These are phyloP conservation scores for Calonectria henricotiae DNA, from an alignment of 2,329 filamentous ascomycete genomes.

Conservation along the genomic window DNA sequence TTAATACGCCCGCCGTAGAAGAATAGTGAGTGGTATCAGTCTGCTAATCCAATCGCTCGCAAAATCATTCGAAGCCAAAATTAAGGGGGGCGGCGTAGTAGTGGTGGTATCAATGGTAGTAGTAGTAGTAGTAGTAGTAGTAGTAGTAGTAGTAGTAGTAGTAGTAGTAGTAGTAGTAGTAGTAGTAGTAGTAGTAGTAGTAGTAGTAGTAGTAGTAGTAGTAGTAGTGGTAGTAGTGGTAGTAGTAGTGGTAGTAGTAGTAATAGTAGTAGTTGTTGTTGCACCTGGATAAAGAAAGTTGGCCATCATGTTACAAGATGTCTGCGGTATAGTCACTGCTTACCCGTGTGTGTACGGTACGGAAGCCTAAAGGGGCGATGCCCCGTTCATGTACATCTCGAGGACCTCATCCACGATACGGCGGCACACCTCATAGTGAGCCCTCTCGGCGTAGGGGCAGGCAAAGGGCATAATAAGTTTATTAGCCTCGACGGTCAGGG, in stretches of 20 bases:
- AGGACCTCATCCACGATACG: constrained; percentile 10
- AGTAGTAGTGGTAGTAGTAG: too few species aligned
- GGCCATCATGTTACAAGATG: constrained; percentile 1
- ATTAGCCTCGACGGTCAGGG: constrained; percentile 4
- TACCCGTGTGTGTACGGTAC: not conserved
- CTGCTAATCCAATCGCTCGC: not conserved
- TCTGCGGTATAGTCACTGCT: not conserved
- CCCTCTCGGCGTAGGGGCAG: constrained; percentile 16
- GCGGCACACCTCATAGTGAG: constrained; percentile 8
- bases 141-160: too few species aligned
- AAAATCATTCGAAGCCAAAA: constrained; percentile 6
- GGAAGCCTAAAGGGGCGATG: not conserved
- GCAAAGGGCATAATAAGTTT: constrained; percentile 15
- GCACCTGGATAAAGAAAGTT: not conserved
- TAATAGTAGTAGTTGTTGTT: not conserved
- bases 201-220: not conserved
- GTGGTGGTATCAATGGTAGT: too few species aligned
- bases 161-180: too few species aligned
- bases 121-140: too few species aligned
- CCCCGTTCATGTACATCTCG: constrained; percentile 6
- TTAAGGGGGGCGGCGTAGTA: not conserved
- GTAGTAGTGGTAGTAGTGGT: too few species aligned
- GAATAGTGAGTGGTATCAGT: constrained; percentile 8
- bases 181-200: too few species aligned
- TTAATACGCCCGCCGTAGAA: constrained; percentile 1